Conservation (phyloP, 140 eudicot genomes). For the Senecio squalidus region DNA sequence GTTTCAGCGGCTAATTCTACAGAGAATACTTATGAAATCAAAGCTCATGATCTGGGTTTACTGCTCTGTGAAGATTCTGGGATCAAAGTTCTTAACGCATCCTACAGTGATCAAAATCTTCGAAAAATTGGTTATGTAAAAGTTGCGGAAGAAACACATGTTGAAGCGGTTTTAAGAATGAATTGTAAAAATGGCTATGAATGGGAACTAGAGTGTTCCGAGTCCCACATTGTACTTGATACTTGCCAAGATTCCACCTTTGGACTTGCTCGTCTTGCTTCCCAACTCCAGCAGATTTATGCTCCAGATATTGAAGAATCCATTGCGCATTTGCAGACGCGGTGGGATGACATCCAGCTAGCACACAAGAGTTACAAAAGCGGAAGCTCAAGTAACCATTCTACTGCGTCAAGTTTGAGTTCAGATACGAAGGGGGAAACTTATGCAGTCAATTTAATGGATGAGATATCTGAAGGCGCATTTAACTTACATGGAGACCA, state of each 20-base stretch:
- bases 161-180: slow-evolving; percentile 57
- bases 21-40: slow-evolving; percentile 45
- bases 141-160: slow-evolving; percentile 78
- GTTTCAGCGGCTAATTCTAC: slow-evolving; percentile 27
- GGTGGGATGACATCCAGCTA: slow-evolving; percentile 71
- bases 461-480: slow-evolving; percentile 77
- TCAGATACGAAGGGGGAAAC: slow-evolving; percentile 31
- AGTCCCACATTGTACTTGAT: slow-evolving; percentile 53
- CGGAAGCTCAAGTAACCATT: slow-evolving; percentile 16
- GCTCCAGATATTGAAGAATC: slow-evolving; percentile 91
- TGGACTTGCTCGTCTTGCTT: slow-evolving; percentile 65
- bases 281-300: slow-evolving; percentile 79
- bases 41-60: slow-evolving; percentile 71
- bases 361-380: slow-evolving; percentile 33
- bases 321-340: slow-evolving; percentile 68
- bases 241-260: slow-evolving; percentile 81
- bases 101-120: slow-evolving; percentile 52
- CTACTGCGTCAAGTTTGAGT: slow-evolving; percentile 29
- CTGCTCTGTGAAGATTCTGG: slow-evolving; percentile 55
- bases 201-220: slow-evolving; percentile 86
- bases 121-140: slow-evolving; percentile 66
- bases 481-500: slow-evolving; percentile 40
- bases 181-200: slow-evolving; percentile 45
- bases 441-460: slow-evolving; percentile 52
- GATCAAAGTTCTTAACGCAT: slow-evolving; percentile 25